Percentiles rank a stretch among this genome's conserved stretches.
Evolutionary conservation across 176 grass and related monocot species (phyloP).

Genomic region (Oryza glaberrima): DNA sequence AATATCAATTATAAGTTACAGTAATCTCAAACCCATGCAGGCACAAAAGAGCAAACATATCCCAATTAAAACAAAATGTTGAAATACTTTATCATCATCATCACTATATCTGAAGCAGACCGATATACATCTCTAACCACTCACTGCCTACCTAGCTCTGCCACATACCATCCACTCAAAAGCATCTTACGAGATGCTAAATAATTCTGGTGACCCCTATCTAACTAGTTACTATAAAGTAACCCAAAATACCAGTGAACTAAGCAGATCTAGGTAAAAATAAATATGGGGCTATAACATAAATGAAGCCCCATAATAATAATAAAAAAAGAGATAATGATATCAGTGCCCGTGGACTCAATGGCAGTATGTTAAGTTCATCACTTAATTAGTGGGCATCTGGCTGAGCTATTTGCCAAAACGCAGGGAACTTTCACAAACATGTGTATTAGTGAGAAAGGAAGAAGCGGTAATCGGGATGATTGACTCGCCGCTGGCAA

Average conservation of each 20-base stretch:
- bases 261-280: conserved; percentile 31
- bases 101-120: conserved; percentile 36
- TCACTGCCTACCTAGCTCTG: conserved; percentile 16
- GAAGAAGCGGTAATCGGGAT: conserved; percentile 80
- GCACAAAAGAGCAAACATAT: background rate
- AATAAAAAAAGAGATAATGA: background rate
- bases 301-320: conserved; percentile 34
- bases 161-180: conserved; percentile 21
- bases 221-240: conserved; percentile 32
- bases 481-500: conserved; percentile 53
- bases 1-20: conserved; percentile 13
- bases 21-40: conserved; percentile 8
- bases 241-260: conserved; percentile 23
- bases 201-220: background rate
- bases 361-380: conserved; percentile 15
- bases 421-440: conserved; percentile 14
- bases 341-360: conserved; percentile 15
- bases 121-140: conserved; percentile 19
- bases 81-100: conserved; percentile 34
- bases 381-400: conserved; percentile 24
- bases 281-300: conserved; percentile 25
- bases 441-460: conserved; percentile 46
- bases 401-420: background rate
- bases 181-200: conserved; percentile 16
- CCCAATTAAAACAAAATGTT: background rate